phyloP scores from a whole-genome alignment of 2,329 filamentous ascomycete species.

The Neofusicoccum ribis region DNA sequence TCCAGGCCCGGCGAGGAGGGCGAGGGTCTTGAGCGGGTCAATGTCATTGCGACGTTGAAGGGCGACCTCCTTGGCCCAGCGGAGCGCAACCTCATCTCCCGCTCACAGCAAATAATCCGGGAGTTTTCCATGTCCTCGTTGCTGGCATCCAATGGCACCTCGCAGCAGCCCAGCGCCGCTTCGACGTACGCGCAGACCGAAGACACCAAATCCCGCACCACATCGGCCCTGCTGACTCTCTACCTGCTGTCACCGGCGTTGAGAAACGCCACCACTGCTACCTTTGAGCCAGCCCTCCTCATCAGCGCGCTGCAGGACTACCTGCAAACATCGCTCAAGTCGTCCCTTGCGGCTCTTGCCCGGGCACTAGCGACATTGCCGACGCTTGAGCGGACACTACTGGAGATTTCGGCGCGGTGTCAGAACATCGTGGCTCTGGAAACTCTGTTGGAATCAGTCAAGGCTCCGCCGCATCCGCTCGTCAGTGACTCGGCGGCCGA shows the following conservation, averaged over 20 bases:
- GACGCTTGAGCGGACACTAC: constrained; percentile 75
- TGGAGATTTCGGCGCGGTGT: constrained; percentile 79
- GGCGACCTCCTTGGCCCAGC: constrained; percentile 68
- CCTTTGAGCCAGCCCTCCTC: constrained; percentile 68
- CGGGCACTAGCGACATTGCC: constrained; percentile 78
- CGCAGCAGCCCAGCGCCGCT: constrained; percentile 30
- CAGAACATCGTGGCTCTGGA: constrained; percentile 91
- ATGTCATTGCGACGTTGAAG: constrained; percentile 69
- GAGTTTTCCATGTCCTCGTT: constrained; percentile 76
- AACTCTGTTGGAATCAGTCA: constrained; percentile 68
- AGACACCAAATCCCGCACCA: constrained; percentile 71
- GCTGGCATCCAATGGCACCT: constrained; percentile 33
- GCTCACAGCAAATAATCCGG: constrained; percentile 75
- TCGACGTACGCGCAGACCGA: constrained; percentile 63
- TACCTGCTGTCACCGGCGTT: constrained; percentile 69
- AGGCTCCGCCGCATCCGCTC: constrained; percentile 68
- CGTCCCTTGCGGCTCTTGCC: constrained; percentile 72
- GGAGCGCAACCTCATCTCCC: constrained; percentile 71
- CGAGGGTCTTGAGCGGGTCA: constrained; percentile 71
- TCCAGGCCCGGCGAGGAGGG: constrained; percentile 73
- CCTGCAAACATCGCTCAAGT: constrained; percentile 76
- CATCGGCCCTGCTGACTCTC: constrained; percentile 72
- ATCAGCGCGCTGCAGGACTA: constrained; percentile 78
- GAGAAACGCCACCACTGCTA: constrained; percentile 36
- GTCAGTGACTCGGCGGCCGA: constrained; percentile 38